These are phyloP conservation scores for Fusarium algeriense DNA, from an alignment of 2,329 filamentous ascomycete genomes.

Conservation along the genomic window DNA sequence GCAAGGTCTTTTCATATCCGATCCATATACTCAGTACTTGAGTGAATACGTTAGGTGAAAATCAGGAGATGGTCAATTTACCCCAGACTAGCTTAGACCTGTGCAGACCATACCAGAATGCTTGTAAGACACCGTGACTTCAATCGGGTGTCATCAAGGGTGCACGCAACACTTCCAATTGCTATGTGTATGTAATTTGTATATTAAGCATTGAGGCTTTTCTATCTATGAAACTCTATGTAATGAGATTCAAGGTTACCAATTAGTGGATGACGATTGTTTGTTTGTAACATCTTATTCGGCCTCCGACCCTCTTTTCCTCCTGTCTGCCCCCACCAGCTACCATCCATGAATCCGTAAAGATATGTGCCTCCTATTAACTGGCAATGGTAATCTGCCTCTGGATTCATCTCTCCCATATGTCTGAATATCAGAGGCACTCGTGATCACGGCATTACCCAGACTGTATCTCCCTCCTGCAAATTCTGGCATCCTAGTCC, in stretches of 20 bases:
- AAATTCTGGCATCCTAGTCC: background rate
- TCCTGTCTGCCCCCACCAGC: background rate
- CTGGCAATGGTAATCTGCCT: background rate
- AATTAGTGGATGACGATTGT: background rate
- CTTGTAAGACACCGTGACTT: background rate
- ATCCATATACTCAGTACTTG: background rate
- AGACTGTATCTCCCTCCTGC: background rate
- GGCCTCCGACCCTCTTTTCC: background rate
- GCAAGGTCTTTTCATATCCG: background rate
- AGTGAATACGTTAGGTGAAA: background rate
- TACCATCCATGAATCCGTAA: background rate
- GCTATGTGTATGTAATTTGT: too few relatives aligned
- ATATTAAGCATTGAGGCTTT: too few relatives aligned
- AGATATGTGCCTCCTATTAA: background rate
- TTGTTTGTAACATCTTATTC: background rate
- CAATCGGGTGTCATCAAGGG: background rate
- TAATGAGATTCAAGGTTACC: too few relatives aligned
- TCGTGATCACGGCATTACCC: background rate
- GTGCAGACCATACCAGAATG: too few relatives aligned
- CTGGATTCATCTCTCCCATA: rapidly evolving
- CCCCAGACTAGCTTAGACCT: too few relatives aligned
- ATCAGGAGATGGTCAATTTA: background rate
- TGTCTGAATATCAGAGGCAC: background rate
- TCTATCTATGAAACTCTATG: background rate
- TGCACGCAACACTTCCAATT: too few relatives aligned